Percentiles rank a stretch among this genome's conserved stretches.
Evolutionary conservation across 305 asterid genomes (phyloP).

Genomic region (Withania somnifera): DNA sequence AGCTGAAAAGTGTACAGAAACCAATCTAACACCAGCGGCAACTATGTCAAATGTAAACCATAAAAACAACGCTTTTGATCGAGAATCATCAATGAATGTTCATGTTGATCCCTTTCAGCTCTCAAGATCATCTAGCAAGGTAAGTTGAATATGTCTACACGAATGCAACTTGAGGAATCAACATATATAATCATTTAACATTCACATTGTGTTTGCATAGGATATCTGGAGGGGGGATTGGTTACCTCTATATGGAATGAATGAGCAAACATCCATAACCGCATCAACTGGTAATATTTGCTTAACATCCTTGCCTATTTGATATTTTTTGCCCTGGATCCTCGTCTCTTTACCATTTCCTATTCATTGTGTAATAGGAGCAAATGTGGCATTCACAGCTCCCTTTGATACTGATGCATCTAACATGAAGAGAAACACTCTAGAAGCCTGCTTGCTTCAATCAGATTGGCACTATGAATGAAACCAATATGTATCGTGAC

Average conservation of each 20-base stretch:
- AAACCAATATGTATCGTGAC: conserved; percentile 16
- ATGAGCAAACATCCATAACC: conserved; percentile 5
- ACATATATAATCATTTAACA: background rate
- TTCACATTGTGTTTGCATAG: conserved; percentile 10
- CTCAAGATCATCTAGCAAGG: conserved; percentile 19
- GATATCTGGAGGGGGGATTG: conserved; percentile 20
- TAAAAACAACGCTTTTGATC: conserved; percentile 12
- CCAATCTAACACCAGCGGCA: conserved; percentile 12
- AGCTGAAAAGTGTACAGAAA: conserved; percentile 5
- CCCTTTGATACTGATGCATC: conserved; percentile 12
- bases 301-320: background rate
- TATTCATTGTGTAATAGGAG: conserved; percentile 10
- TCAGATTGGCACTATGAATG: conserved; percentile 2
- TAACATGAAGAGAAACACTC: conserved; percentile 14
- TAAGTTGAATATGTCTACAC: background rate
- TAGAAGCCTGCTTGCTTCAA: conserved; percentile 23
- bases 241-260: conserved; percentile 12
- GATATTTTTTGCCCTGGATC: background rate
- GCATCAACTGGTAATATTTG: conserved; percentile 24
- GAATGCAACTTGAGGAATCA: background rate
- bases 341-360: background rate
- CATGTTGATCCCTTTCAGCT: conserved; percentile 23
- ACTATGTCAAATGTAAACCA: conserved; percentile 20
- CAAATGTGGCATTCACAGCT: conserved; percentile 10
- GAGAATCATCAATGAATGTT: conserved; percentile 19